Evolutionary conservation across 2,329 filamentous ascomycete genomes (phyloP).

Genomic region (Aplosporella prunicola): DNA sequence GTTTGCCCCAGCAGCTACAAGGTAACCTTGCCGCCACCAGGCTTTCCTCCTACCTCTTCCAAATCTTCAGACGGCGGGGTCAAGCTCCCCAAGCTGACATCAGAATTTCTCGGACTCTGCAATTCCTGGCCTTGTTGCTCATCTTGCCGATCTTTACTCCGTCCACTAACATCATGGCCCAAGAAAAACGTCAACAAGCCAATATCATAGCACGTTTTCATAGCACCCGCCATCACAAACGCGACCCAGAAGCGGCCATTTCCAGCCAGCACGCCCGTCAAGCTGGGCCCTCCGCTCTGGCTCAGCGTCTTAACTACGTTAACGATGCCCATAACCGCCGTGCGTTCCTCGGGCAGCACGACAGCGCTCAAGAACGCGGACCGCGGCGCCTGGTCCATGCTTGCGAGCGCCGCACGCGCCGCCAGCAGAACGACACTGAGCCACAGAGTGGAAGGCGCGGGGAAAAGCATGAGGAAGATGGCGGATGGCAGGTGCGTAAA

Average conservation of each 20-base stretch:
- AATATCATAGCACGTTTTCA: constrained; percentile 29
- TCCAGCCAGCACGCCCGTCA: constrained; percentile 29
- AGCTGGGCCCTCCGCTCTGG: constrained; percentile 22
- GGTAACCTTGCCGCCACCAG: too few relatives aligned
- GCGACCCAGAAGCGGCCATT: constrained; percentile 28
- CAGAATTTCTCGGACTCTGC: background rate
- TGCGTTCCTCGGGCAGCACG: constrained; percentile 26
- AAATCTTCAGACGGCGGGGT: background rate
- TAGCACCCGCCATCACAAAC: constrained; percentile 27
- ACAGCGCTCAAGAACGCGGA: constrained; percentile 27
- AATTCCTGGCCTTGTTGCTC: background rate
- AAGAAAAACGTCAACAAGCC: constrained; percentile 27
- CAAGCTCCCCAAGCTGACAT: background rate
- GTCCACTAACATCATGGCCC: too few relatives aligned
- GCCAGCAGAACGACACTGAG: constrained; percentile 25
- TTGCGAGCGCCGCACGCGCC: constrained; percentile 22
- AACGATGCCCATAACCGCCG: constrained; percentile 31
- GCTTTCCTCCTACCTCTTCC: too few relatives aligned
- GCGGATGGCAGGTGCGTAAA: constrained; percentile 28
- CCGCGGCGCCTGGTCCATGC: constrained; percentile 31
- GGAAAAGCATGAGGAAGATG: constrained; percentile 25
- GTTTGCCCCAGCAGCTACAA: too few relatives aligned
- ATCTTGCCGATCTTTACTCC: constrained; percentile 20
- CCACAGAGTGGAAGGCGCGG: constrained; percentile 10
- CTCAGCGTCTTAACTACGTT: constrained; percentile 29